Evolutionary conservation across 495 filamentous ascomycete species (phyloP).

Genomic region (Ramalina intermedia): DNA sequence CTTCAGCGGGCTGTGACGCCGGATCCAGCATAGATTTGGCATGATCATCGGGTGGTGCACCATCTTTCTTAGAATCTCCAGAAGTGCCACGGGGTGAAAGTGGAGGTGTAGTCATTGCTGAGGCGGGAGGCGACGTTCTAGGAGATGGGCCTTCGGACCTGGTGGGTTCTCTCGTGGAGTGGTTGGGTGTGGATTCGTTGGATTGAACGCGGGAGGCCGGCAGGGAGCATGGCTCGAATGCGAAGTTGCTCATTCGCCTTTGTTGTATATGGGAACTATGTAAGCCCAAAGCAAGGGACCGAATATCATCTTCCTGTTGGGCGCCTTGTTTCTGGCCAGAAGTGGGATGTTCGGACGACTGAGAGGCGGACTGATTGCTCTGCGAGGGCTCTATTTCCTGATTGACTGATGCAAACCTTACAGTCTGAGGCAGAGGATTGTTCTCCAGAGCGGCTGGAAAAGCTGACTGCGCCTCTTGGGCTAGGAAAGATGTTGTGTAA

Average conservation of each 20-base stretch:
- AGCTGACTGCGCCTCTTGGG: conserved; percentile 3
- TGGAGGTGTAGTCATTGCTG: conserved; percentile 72
- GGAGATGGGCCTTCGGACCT: conserved; percentile 19
- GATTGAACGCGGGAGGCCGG: conserved; percentile 64
- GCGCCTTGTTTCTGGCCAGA: conserved; percentile 24
- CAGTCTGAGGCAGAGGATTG: conserved; percentile 30
- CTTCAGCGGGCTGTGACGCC: conserved; percentile 50
- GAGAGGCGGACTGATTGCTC: conserved; percentile 22
- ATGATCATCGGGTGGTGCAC: conserved; percentile 7
- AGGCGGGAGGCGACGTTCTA: conserved; percentile 18
- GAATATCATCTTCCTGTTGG: conserved; percentile 49
- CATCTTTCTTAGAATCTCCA: conserved; percentile 22
- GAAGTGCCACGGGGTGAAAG: conserved; percentile 71
- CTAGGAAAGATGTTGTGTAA: conserved; percentile 4
- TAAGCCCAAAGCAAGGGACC: conserved; percentile 54
- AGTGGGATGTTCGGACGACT: conserved; percentile 19
- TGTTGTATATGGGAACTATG: conserved; percentile 65
- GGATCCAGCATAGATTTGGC: conserved; percentile 24
- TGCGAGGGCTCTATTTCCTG: conserved; percentile 57
- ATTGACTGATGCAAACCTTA: conserved; percentile 69
- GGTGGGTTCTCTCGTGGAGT: conserved; percentile 12
- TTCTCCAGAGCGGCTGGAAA: not conserved
- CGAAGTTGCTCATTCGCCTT: conserved; percentile 67
- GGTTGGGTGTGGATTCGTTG: conserved; percentile 20
- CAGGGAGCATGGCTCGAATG: conserved; percentile 75